A percentile compares a stretch with the other conserved stretches of the same genome.
Conservation (phyloP, 2,329 filamentous ascomycete species). For the Cercospora sp. region DNA sequence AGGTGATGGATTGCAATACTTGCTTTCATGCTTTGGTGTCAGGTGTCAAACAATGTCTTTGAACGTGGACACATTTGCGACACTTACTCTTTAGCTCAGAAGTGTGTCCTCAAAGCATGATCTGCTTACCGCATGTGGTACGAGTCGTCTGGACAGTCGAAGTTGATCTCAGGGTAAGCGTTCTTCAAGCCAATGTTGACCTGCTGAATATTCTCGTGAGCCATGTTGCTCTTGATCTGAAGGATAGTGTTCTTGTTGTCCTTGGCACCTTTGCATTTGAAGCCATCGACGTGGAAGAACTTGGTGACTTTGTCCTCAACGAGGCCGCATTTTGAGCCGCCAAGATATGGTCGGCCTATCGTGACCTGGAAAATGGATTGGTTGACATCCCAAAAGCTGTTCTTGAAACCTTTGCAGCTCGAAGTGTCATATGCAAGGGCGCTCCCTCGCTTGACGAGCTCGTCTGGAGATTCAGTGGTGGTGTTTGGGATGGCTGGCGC, state of each 20-base stretch:
- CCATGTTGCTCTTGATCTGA: conserved; percentile 19
- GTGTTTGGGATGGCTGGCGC: conserved; percentile 6
- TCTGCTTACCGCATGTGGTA: neutral
- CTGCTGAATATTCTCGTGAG: conserved; percentile 10
- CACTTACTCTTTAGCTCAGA: neutral
- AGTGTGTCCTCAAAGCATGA: neutral
- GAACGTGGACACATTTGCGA: neutral
- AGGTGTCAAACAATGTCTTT: neutral
- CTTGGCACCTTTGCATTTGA: conserved; percentile 21
- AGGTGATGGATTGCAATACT: neutral
- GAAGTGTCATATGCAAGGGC: conserved; percentile 8
- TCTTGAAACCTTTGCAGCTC: conserved; percentile 18
- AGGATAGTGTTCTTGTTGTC: conserved; percentile 23
- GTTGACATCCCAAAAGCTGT: conserved; percentile 18
- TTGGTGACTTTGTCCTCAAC: conserved; percentile 18
- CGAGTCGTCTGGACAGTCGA: conserved; percentile 15
- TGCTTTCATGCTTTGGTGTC: neutral
- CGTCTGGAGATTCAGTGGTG: neutral
- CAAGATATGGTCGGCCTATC: conserved; percentile 24
- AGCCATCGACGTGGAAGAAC: conserved; percentile 5
- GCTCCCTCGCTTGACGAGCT: conserved; percentile 5
- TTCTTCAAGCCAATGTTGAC: conserved; percentile 17
- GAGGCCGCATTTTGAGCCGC: conserved; percentile 17
- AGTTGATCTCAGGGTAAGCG: conserved; percentile 21
- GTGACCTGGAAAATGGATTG: conserved; percentile 20